phyloP scores from a whole-genome alignment of 2,329 filamentous ascomycete species.

The Colletotrichum tropicicola region DNA sequence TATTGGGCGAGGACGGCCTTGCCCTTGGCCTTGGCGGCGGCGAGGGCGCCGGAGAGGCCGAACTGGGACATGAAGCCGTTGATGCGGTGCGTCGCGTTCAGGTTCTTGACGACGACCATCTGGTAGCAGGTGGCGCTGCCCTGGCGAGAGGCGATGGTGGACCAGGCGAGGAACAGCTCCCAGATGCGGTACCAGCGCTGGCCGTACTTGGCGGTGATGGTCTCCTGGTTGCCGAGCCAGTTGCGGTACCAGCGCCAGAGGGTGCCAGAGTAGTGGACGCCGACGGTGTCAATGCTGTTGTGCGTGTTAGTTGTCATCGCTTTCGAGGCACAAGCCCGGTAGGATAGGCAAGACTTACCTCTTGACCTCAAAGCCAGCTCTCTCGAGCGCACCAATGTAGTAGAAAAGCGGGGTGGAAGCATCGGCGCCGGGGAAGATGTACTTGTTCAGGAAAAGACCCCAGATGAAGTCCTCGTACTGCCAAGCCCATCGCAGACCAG shows the following conservation, averaged over 20 bases:
- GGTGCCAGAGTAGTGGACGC: conserved; percentile 96
- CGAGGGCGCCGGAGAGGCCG: conserved; percentile 70
- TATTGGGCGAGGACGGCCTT: conserved; percentile 13
- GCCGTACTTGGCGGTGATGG: conserved; percentile 95
- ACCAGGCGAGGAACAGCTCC: conserved; percentile 91
- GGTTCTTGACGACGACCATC: conserved; percentile 87
- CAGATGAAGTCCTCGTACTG: conserved; percentile 98
- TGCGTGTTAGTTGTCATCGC: neutral
- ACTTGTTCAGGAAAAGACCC: conserved; percentile 99
- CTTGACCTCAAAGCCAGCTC: conserved; percentile 88
- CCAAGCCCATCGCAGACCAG: conserved; percentile 93
- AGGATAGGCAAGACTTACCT: conserved; percentile 39
- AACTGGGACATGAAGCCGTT: conserved; percentile 77
- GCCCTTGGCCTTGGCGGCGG: conserved; percentile 42
- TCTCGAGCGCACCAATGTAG: conserved; percentile 86
- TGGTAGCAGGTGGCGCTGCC: conserved; percentile 88
- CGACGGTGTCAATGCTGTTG: conserved; percentile 81
- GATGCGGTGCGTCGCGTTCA: conserved; percentile 85
- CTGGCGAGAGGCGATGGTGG: conserved; percentile 85
- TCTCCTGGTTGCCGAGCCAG: conserved; percentile 94
- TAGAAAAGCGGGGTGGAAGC: conserved; percentile 92
- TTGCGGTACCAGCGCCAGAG: conserved; percentile 99
- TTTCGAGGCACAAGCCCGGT: neutral
- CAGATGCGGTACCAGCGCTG: conserved; percentile 95
- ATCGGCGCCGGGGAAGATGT: conserved; percentile 96